Base-by-base conservation (phyloP, 805 yeast genomes). In the Millerago galiae region DNA sequence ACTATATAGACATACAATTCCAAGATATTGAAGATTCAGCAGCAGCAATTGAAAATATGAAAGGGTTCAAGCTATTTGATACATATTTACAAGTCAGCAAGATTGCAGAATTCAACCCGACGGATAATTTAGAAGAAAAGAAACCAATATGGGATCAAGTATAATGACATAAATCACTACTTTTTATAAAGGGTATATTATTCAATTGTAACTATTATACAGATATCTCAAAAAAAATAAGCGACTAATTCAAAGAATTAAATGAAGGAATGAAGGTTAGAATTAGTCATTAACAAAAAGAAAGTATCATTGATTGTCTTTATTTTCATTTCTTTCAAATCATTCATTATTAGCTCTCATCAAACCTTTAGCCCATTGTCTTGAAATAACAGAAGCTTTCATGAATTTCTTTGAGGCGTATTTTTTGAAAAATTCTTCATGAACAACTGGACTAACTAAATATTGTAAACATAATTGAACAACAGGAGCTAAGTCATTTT, bases 361-460 rank as follows among this genome's bases (percentile, higher is more conserved):
- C 36, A 51, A 61, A 41, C 78, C 74, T 58, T 81, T 78, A 18
- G 90, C 93, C 93, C 93, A 84, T 60, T 83, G 84, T 59, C 91
- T 75, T 48, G 93, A 82, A 44, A 83, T 70, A 15, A 83, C 75
- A 44, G 88, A 79, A 24, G 89, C 93, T 63, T 87, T 86, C 83
- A 93, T 77, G 59, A 82, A 89, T 61, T 85, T 83, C 59, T 88
- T 79, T 27, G 93, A 78, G 37, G 95, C 91, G 60, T 93, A 93
- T 66, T 93, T 93, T 59, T 84, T 86, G 70, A 88, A 89, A 58
- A 91, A 88, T 61, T 88, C 96, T 58, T 87, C 95, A 65, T 90
- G 95, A 45, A 79, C 81, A 40, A 89, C 85, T 10, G 95, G 95
- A 36, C 82, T 74, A 34, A 80, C 77, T 49, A 84, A 63, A 61